Conservation (phyloP, 139 green algal species). For the Coccomyxa sp. region DNA sequence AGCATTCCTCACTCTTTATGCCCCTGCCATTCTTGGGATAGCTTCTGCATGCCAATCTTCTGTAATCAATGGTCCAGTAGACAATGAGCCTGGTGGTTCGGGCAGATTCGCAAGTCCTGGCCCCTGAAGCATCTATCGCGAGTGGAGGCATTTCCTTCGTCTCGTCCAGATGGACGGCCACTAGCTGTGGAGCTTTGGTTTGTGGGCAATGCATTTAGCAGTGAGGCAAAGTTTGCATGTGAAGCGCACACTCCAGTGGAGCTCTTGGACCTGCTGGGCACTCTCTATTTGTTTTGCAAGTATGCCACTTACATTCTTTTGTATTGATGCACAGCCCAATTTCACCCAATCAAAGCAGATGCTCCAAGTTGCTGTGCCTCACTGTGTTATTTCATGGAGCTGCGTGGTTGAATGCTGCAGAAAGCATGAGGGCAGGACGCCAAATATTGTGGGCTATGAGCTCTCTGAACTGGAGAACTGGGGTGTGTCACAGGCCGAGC, state of each 20-base stretch:
- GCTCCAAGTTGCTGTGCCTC: background rate
- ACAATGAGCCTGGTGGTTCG: background rate
- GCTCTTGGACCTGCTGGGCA: conserved; percentile 31
- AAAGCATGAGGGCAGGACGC: conserved; percentile 26
- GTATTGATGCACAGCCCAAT: background rate
- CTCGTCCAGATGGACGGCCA: conserved; percentile 2
- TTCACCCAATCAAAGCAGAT: too few species aligned
- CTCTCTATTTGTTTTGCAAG: conserved; percentile 42
- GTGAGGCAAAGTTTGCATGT: conserved; percentile 25
- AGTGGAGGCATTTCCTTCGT: conserved; percentile 29
- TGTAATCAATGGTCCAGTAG: background rate
- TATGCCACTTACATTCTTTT: background rate
- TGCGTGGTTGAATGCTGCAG: conserved; percentile 8
- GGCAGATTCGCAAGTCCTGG: conserved; percentile 35
- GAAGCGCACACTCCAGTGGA: conserved; percentile 9
- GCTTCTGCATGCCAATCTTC: background rate
- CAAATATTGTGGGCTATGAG: conserved; percentile 21
- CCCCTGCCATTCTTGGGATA: background rate
- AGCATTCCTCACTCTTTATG: background rate
- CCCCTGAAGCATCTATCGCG: conserved; percentile 30
- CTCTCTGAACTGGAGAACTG: conserved; percentile 27
- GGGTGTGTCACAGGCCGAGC: conserved; percentile 3
- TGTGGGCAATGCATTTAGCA: conserved; percentile 28
- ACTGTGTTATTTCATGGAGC: background rate
- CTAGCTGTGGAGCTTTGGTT: conserved; percentile 33